These are phyloP conservation scores for Boletus tomentosulus DNA, from an alignment of 768 basidiomycete species.

Conservation along the genomic window DNA sequence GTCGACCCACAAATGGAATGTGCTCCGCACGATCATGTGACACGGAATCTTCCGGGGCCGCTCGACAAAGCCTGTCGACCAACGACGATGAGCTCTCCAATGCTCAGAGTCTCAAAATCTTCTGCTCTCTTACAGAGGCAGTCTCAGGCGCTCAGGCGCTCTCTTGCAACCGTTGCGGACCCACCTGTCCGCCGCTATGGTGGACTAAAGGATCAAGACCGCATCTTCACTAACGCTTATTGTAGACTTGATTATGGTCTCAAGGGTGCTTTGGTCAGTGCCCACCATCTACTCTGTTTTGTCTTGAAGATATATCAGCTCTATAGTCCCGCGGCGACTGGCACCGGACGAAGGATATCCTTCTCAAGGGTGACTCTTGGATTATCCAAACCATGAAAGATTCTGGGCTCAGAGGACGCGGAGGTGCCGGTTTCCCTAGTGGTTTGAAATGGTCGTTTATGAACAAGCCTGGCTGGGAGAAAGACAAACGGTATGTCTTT, in stretches of 20 bases:
- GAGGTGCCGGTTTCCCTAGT: slow-evolving; percentile 95
- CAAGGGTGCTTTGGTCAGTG: slow-evolving; percentile 80
- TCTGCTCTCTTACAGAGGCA: slow-evolving; percentile 19
- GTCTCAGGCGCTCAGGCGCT: slow-evolving; percentile 16
- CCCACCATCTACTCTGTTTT: neutral
- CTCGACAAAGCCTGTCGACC: slow-evolving; percentile 2
- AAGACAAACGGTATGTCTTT: slow-evolving; percentile 67
- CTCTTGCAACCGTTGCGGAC: slow-evolving; percentile 71
- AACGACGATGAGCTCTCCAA: slow-evolving; percentile 16
- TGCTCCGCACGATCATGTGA: slow-evolving; percentile 9
- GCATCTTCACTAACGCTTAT: slow-evolving; percentile 91
- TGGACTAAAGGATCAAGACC: slow-evolving; percentile 90
- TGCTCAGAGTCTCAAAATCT: slow-evolving; percentile 29
- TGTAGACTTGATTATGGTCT: slow-evolving; percentile 86
- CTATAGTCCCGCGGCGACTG: slow-evolving; percentile 88
- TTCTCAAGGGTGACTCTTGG: slow-evolving; percentile 94
- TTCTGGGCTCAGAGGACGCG: slow-evolving; percentile 91
- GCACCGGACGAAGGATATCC: slow-evolving; percentile 96
- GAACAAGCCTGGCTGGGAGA: slow-evolving; percentile 99
- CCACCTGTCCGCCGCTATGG: slow-evolving; percentile 91
- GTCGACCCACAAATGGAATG: slow-evolving; percentile 7
- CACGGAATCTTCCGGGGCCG: slow-evolving; percentile 16
- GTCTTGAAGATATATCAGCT: neutral
- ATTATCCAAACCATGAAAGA: slow-evolving; percentile 96
- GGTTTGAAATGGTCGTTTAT: slow-evolving; percentile 98